These are phyloP conservation scores for Cryphonectria nitschkei DNA, from an alignment of 2,329 filamentous ascomycete species.

Conservation along the genomic window DNA sequence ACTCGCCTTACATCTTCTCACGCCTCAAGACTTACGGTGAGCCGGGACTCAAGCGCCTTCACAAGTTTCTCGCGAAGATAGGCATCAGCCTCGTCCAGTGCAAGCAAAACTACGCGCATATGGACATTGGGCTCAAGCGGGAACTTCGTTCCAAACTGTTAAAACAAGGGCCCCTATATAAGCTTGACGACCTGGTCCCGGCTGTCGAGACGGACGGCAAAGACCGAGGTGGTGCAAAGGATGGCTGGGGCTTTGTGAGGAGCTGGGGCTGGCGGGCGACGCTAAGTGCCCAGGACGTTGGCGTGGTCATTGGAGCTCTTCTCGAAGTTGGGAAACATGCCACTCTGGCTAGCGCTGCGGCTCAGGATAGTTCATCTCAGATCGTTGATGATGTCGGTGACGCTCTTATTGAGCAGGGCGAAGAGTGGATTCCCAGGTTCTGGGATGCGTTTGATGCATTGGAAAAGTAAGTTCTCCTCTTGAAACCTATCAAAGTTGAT, in stretches of 20 bases:
- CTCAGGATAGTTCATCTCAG: conserved; percentile 40
- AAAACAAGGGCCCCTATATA: conserved; percentile 91
- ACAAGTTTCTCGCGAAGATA: conserved; percentile 98
- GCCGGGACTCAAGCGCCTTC: conserved; percentile 80
- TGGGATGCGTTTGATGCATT: conserved; percentile 75
- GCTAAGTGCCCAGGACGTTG: conserved; percentile 88
- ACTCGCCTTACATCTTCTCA: conserved; percentile 92
- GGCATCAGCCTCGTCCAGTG: conserved; percentile 92
- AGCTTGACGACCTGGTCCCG: conserved; percentile 90
- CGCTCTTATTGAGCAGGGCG: conserved; percentile 55
- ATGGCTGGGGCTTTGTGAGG: conserved; percentile 95
- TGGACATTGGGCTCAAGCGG: conserved; percentile 96
- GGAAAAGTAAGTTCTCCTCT: conserved; percentile 59
- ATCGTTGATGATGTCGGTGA: conserved; percentile 51
- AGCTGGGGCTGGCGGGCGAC: conserved; percentile 99
- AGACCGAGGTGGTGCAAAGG: conserved; percentile 73
- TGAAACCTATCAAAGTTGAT: conserved; percentile 30
- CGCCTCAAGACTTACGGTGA: conserved; percentile 95
- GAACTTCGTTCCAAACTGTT: conserved; percentile 82
- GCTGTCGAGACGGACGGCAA: conserved; percentile 72
- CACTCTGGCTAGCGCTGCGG: conserved; percentile 39
- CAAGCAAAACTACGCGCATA: conserved; percentile 94
- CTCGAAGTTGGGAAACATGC: conserved; percentile 80
- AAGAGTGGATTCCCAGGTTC: conserved; percentile 70
- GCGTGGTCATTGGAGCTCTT: conserved; percentile 88